A percentile compares a stretch with the other conserved stretches of the same genome.
Conservation (phyloP, 352 stramenopile species). For the Phytophthora rubi region DNA sequence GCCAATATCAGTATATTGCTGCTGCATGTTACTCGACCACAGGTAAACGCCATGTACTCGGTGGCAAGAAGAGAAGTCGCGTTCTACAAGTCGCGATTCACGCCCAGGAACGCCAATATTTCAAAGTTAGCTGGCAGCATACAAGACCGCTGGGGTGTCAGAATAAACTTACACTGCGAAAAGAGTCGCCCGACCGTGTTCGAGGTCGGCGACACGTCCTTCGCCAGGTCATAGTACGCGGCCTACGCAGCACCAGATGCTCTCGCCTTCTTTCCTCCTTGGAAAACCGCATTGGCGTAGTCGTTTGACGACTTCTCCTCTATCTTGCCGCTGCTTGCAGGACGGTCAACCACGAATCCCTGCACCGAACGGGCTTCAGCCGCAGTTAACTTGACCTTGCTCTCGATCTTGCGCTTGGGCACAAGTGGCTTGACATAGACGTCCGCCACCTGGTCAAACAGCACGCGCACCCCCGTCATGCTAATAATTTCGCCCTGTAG, state of each 20-base stretch:
- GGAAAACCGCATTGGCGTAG: constrained; percentile 6
- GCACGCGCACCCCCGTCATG: neutral
- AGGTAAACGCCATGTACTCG: neutral
- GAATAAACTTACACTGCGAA: constrained; percentile 14
- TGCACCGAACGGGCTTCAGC: neutral
- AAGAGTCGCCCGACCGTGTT: constrained; percentile 22
- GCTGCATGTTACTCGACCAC: neutral
- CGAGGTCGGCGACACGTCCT: constrained; percentile 9
- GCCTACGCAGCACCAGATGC: neutral
- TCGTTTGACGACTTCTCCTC: neutral
- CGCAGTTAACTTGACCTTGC: neutral
- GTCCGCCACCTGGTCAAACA: constrained; percentile 4
- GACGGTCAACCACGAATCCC: neutral
- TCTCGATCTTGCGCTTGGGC: neutral
- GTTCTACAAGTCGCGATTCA: constrained; percentile 16
- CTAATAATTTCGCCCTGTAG: neutral
- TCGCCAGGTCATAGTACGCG: constrained; percentile 7
- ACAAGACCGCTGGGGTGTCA: constrained; percentile 1
- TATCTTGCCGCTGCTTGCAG: neutral
- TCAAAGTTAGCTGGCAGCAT: constrained; percentile 9
- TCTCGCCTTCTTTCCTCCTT: constrained; percentile 1
- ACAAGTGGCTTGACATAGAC: constrained; percentile 7
- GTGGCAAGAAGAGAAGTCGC: constrained; percentile 1
- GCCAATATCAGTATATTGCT: constrained; percentile 3
- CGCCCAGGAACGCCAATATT: constrained; percentile 11